Conservation (phyloP, 2,329 filamentous ascomycete genomes). For the Nemania abortiva region DNA sequence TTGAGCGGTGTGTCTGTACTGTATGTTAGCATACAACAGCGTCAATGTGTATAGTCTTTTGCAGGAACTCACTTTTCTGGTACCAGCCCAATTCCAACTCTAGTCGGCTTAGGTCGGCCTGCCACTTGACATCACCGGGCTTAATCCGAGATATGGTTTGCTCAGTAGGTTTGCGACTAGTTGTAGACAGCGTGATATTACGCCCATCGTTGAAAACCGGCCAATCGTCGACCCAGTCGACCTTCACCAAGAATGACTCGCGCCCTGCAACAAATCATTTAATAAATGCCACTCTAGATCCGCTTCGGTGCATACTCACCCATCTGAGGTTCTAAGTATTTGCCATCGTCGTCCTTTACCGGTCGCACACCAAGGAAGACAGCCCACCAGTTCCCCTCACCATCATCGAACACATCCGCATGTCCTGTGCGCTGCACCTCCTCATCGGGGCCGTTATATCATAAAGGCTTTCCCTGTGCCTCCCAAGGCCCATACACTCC, state of each 20-base stretch:
- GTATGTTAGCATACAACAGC: constrained; percentile 1
- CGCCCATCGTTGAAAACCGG: constrained; percentile 62
- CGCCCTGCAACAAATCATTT: constrained; percentile 1
- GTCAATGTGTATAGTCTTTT: not conserved
- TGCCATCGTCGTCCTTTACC: constrained; percentile 40
- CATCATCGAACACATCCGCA: constrained; percentile 61
- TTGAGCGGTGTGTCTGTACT: constrained; percentile 61
- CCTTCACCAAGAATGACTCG: constrained; percentile 63
- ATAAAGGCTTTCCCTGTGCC: constrained; percentile 58
- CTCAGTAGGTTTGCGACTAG: constrained; percentile 46
- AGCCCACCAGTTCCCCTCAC: constrained; percentile 60
- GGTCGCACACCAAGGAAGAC: constrained; percentile 62
- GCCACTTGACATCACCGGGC: constrained; percentile 53
- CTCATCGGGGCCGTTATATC: constrained; percentile 60
- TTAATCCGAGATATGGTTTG: constrained; percentile 32
- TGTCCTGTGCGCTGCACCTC: constrained; percentile 65
- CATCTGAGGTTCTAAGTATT: constrained; percentile 57
- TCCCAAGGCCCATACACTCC: constrained; percentile 64
- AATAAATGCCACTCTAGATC: not conserved
- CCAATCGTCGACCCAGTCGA: constrained; percentile 65
- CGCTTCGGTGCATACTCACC: constrained; percentile 46
- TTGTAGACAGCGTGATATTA: constrained; percentile 57
- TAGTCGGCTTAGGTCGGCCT: constrained; percentile 51
- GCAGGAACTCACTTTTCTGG: constrained; percentile 50
- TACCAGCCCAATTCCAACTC: constrained; percentile 56